phyloP scores from a whole-genome alignment of 2,329 filamentous ascomycete species.

The Colletotrichum sp. region DNA sequence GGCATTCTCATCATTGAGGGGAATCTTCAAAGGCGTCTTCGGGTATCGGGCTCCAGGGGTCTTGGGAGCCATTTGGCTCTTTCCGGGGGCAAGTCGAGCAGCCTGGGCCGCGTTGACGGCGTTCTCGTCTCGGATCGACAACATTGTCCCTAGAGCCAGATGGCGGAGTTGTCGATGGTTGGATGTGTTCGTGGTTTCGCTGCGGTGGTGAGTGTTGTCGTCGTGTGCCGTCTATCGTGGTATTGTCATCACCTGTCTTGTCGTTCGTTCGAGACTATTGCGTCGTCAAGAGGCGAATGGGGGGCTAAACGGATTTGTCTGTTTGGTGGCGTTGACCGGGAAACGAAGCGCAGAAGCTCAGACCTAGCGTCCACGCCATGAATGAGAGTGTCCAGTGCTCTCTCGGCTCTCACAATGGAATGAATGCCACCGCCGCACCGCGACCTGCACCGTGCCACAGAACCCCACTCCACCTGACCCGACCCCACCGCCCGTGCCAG shows the following conservation, averaged over 20 bases:
- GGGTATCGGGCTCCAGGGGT: conserved; percentile 78
- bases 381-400: background rate
- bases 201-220: background rate
- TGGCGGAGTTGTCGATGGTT: background rate
- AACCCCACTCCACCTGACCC: conserved; percentile 13
- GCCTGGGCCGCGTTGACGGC: conserved; percentile 23
- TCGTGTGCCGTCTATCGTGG: background rate
- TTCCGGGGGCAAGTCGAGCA: conserved; percentile 21
- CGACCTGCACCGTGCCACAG: conserved; percentile 9
- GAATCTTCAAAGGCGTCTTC: conserved; percentile 82
- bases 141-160: conserved; percentile 8
- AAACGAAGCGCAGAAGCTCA: conserved; percentile 11
- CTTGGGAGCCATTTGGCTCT: conserved; percentile 64
- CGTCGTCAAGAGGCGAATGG: background rate
- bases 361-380: background rate
- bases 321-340: conserved; percentile 15
- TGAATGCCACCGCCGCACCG: background rate
- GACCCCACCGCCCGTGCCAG: conserved; percentile 8
- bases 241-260: background rate
- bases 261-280: background rate
- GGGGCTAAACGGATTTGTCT: conserved; percentile 1
- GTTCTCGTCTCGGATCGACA: conserved; percentile 23
- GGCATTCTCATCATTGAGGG: conserved; percentile 85
- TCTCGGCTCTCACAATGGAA: background rate
- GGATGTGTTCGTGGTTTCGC: background rate